Evolutionary conservation across 2,329 filamentous ascomycete genomes (phyloP), one percentile per base, ranked within the genome.

Genomic region (Fusarium phyllophilum): DNA sequence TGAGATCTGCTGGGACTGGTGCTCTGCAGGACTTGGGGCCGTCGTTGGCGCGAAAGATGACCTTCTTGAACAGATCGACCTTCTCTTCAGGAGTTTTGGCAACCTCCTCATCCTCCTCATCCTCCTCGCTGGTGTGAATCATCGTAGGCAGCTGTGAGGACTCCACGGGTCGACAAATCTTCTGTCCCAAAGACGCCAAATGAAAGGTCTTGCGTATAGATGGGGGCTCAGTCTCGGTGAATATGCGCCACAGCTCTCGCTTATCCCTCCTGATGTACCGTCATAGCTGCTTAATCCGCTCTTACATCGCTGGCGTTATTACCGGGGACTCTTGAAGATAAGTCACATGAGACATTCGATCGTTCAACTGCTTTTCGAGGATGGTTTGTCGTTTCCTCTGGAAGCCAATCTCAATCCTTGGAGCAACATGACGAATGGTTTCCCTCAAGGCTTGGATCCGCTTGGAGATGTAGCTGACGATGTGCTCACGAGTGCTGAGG

Each of bases 71-170:
- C 24, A 46, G 14, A 8, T 10, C 4, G 18, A 46, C 6, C 24
- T 29, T 46, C 12, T 6, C 5, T 1, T 6, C 0, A 5, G 26
- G 3, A 10, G 44, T 46, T 5, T 29, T 4, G 44, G 24, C 44
- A 29, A 29, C 26, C 26, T 29, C 8, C 26, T 29, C 26, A 6
- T 29, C 1, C 26, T 14, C 4, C 44, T 20, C 9, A 6, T 29
- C 1, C 26, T 14, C 4, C 44, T 20, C 9, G 15, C 15, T 10
- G 41, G 8, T 1, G 0, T 46, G 7, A 3, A 14, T 46, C 44
- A 46, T 46, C 24, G 44, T 14, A 22, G 44, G 44, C 10, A 46
- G 5, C 44, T 46, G 24, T 17, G 12, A 46, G 12, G 44, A 46
- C 26, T 46, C 44, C 24, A 46, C 11, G 26, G 44, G 44, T 29